phyloP scores from a whole-genome alignment of 495 filamentous ascomycete genomes.

The Aspergillus heteromorphus region DNA sequence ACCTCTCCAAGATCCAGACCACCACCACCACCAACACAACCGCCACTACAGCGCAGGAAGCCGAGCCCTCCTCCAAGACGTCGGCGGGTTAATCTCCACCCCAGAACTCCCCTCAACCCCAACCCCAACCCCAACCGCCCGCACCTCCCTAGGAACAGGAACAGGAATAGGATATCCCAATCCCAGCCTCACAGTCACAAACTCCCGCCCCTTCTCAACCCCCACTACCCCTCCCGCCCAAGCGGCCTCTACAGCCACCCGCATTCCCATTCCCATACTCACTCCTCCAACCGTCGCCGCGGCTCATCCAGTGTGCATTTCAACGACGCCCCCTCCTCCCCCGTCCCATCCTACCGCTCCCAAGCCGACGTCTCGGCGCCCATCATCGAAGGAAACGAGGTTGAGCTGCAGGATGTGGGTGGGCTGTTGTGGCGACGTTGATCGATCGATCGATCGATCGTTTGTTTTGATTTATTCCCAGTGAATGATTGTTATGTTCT shows the following conservation, averaged over 20 bases:
- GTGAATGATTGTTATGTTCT: too few relatives aligned
- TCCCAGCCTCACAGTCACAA: slow-evolving; percentile 11
- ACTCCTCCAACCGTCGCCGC: slow-evolving; percentile 4
- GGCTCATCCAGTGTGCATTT: slow-evolving; percentile 22
- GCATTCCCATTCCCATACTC: not conserved
- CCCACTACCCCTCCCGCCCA: too few relatives aligned
- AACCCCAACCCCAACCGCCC: slow-evolving; percentile 23
- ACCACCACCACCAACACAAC: not conserved
- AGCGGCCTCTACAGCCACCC: not conserved
- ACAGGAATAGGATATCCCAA: too few relatives aligned
- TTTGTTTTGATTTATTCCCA: too few relatives aligned
- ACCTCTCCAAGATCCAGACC: slow-evolving; percentile 5
- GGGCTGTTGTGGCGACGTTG: slow-evolving; percentile 37
- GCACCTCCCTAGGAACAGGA: slow-evolving; percentile 19
- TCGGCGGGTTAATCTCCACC: slow-evolving; percentile 47
- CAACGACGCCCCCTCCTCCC: slow-evolving; percentile 10
- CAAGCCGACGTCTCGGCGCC: slow-evolving; percentile 19
- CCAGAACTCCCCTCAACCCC: slow-evolving; percentile 14
- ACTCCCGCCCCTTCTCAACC: too few relatives aligned
- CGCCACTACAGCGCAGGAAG: slow-evolving; percentile 37
- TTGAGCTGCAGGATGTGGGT: slow-evolving; percentile 51
- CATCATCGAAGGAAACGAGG: slow-evolving; percentile 16
- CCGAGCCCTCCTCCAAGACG: slow-evolving; percentile 52
- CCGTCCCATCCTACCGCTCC: slow-evolving; percentile 20
- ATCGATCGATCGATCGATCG: too few relatives aligned